Conservation (phyloP, 306 rosid species). For the Rosa lucieae region DNA sequence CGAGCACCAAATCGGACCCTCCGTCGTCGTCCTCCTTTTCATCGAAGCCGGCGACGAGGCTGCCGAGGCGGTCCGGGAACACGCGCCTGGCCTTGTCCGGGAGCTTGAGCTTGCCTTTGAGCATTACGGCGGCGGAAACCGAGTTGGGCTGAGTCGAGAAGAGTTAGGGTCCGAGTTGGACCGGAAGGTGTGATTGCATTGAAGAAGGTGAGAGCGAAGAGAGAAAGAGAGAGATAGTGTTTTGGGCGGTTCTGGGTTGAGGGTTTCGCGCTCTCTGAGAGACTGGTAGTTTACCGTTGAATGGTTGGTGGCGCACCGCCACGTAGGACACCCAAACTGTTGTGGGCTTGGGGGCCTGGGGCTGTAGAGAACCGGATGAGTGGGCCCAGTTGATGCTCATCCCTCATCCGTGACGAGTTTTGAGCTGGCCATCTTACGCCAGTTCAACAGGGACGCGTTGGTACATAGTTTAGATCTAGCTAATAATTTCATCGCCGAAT, state of each 20-base stretch:
- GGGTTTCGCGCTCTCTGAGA: conserved; percentile 17
- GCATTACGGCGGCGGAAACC: conserved; percentile 37
- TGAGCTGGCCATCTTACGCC: no score
- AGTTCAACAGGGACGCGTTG: no score
- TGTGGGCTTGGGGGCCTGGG: not conserved
- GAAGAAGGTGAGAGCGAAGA: not conserved
- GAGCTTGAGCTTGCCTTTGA: conserved; percentile 68
- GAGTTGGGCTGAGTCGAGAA: conserved; percentile 21
- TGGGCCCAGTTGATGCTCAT: not conserved
- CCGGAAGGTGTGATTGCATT: conserved; percentile 8
- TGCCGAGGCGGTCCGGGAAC: conserved; percentile 63
- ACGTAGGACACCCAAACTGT: not conserved
- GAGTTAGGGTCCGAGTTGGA: conserved; percentile 20
- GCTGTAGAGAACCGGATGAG: not conserved
- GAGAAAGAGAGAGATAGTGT: not conserved
- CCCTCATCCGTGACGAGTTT: no score
- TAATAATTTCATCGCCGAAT: no score
- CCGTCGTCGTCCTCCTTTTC: conserved; percentile 31
- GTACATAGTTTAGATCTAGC: no score
- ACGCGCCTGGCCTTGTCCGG: conserved; percentile 44
- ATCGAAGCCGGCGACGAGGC: conserved; percentile 46
- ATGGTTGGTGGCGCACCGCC: conserved; percentile 30
- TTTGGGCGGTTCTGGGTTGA: conserved; percentile 26
- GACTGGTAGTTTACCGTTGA: conserved; percentile 69
- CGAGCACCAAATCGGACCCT: conserved; percentile 40